Evolutionary conservation across 306 rosid genomes (phyloP).

Genomic region (Cucumis melo): DNA sequence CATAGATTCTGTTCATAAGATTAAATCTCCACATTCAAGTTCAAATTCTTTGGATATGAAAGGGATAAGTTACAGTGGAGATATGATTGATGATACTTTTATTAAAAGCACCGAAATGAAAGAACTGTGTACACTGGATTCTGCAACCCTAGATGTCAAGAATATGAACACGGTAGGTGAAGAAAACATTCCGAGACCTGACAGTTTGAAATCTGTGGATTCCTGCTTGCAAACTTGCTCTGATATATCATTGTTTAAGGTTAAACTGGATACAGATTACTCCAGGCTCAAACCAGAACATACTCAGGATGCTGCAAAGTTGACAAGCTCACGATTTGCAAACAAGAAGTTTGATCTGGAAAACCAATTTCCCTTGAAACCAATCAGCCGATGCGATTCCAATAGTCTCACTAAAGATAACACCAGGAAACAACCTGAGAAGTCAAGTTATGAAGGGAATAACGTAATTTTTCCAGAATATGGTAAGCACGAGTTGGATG

Average conservation of each 20-base stretch:
- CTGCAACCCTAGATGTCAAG: slow-evolving; percentile 28
- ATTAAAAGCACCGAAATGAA: slow-evolving; percentile 18
- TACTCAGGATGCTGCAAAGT: slow-evolving; percentile 10
- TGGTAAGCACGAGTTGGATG: background rate
- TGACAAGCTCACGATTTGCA: slow-evolving; percentile 11
- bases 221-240: slow-evolving; percentile 17
- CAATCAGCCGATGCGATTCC: slow-evolving; percentile 7
- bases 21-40: slow-evolving; percentile 24
- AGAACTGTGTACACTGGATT: slow-evolving; percentile 16
- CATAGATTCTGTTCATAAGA: slow-evolving; percentile 44
- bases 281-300: slow-evolving; percentile 11
- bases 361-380: slow-evolving; percentile 12
- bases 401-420: slow-evolving; percentile 8
- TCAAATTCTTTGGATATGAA: slow-evolving; percentile 32
- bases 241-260: slow-evolving; percentile 14
- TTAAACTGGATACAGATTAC: slow-evolving; percentile 16
- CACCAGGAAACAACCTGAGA: slow-evolving; percentile 6
- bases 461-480: background rate
- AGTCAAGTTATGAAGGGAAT: background rate
- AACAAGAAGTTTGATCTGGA: slow-evolving; percentile 20
- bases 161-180: slow-evolving; percentile 10
- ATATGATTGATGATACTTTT: slow-evolving; percentile 15
- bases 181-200: slow-evolving; percentile 15
- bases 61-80: slow-evolving; percentile 14
- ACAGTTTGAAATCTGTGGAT: slow-evolving; percentile 25